Percentiles rank a stretch among this genome's conserved stretches.
Conservation (phyloP, 2,329 filamentous ascomycete species). For the Leptographium procerum region DNA sequence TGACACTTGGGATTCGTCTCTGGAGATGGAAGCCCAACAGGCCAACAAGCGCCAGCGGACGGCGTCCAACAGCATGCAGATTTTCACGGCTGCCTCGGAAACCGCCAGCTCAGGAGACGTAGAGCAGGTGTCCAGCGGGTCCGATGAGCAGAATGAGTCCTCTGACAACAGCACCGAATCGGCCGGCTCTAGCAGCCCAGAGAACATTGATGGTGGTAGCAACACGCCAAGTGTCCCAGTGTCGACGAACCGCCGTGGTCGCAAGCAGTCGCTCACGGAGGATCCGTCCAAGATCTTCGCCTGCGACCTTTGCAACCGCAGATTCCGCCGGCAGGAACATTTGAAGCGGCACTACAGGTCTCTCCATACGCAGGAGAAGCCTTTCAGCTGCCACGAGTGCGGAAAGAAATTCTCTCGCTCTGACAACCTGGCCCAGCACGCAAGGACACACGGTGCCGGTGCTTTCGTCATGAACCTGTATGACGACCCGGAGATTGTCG, state of each 20-base stretch:
- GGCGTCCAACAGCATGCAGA: constrained; percentile 17
- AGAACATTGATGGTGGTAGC: constrained; percentile 15
- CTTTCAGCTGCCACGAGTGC: constrained; percentile 93
- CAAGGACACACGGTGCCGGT: constrained; percentile 82
- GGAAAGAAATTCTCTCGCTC: constrained; percentile 98
- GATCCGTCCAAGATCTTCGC: constrained; percentile 98
- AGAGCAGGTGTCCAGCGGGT: constrained; percentile 20
- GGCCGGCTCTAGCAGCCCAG: constrained; percentile 23
- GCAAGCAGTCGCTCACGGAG: constrained; percentile 96
- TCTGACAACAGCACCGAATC: constrained; percentile 15
- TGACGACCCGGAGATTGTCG: constrained; percentile 50
- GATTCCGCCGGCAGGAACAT: constrained; percentile 96
- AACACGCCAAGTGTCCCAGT: constrained; percentile 29
- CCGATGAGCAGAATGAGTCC: neutral
- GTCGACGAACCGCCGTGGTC: constrained; percentile 78
- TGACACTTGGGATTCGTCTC: constrained; percentile 52
- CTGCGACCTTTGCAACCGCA: constrained; percentile 89
- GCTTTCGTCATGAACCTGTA: constrained; percentile 86
- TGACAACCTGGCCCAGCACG: constrained; percentile 93
- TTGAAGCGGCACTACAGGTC: constrained; percentile 98
- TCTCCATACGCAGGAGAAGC: constrained; percentile 96
- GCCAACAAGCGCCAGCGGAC: constrained; percentile 49
- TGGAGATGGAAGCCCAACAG: constrained; percentile 41
- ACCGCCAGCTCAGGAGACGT: constrained; percentile 20
- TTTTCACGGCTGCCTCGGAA: constrained; percentile 29